These are phyloP conservation scores for Sextonia rubra DNA, from an alignment of 164 flowering plant species.

Conservation along the genomic window DNA sequence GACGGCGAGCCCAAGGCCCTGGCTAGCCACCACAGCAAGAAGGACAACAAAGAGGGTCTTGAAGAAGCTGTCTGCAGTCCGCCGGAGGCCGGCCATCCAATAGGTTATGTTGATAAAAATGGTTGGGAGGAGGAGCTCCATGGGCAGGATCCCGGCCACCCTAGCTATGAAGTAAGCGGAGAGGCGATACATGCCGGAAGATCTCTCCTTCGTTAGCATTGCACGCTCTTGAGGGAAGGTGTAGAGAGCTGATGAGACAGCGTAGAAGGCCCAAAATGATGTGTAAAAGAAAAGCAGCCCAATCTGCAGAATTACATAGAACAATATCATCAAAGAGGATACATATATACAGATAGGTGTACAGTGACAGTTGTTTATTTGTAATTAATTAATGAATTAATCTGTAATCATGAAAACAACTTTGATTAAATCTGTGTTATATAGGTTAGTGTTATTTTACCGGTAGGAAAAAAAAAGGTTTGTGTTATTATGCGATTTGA, in stretches of 20 bases:
- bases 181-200: constrained; percentile 69
- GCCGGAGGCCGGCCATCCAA: constrained; percentile 73
- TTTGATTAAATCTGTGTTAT: too few species aligned
- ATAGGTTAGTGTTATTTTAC: too few species aligned
- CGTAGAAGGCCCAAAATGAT: constrained; percentile 63
- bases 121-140: constrained; percentile 80
- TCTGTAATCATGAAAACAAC: too few species aligned
- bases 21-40: constrained; percentile 40
- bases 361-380: too few species aligned
- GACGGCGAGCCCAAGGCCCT: constrained; percentile 73
- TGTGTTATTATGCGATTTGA: too few species aligned
- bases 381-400: too few species aligned
- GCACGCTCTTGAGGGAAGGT: constrained; percentile 68
- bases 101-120: constrained; percentile 46
- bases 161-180: constrained; percentile 70
- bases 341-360: too few species aligned
- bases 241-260: constrained; percentile 62
- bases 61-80: constrained; percentile 27
- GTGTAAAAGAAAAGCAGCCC: constrained; percentile 66
- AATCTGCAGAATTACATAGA: constrained; percentile 27
- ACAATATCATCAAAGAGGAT: too few species aligned
- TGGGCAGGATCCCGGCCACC: constrained; percentile 51
- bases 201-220: constrained; percentile 62
- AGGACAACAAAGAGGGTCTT: constrained; percentile 37
- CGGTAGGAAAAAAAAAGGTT: too few species aligned